Evolutionary conservation across 1,139 yeast genomes (phyloP), one percentile per base, ranked within the genome.

Genomic region (Geotrichum siamense): DNA sequence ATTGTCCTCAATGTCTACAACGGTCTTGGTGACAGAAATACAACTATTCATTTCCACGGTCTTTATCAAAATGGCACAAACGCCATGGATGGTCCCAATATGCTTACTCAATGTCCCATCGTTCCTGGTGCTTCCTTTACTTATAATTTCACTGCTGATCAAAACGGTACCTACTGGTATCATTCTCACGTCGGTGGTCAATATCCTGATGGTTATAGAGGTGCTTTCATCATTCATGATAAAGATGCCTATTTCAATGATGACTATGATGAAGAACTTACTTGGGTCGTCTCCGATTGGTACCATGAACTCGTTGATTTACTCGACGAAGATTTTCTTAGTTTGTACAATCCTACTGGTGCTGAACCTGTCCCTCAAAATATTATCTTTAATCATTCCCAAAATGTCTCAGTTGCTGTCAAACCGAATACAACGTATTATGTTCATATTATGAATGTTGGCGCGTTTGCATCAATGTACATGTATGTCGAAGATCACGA

Each of bases 341-440:
- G 69, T 53, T 64, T 82, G 52, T 81, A 74, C 67, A 89, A 89
- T 64, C 97, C 97, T 38, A 84, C 96, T 4, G 97, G 97, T 53
- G 96, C 96, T 27, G 97, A 89, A 65, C 97, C 97, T 38, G 78
- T 89, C 54, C 97, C 97, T 2, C 79, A 82, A 57, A 79, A 78
- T 59, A 60, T 82, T 54, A 68, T 86, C 56, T 73, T 86, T 64
- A 87, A 89, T 67, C 85, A 87, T 59, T 78, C 94, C 6, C 76
- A 71, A 60, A 81, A 82, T 62, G 69, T 70, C 48, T 76, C 87
- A 13, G 76, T 87, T 78, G 53, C 65, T 8, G 91, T 89, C 38
- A 59, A 79, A 64, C 93, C 96, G 3, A 76, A 78, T 62, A 84
- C 77, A 32, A 87, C 95, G 8, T 89, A 89, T 62, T 68, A 83